Conservation (phyloP, 75 land plant genomes). For the Chamaecyparis obtusa region DNA sequence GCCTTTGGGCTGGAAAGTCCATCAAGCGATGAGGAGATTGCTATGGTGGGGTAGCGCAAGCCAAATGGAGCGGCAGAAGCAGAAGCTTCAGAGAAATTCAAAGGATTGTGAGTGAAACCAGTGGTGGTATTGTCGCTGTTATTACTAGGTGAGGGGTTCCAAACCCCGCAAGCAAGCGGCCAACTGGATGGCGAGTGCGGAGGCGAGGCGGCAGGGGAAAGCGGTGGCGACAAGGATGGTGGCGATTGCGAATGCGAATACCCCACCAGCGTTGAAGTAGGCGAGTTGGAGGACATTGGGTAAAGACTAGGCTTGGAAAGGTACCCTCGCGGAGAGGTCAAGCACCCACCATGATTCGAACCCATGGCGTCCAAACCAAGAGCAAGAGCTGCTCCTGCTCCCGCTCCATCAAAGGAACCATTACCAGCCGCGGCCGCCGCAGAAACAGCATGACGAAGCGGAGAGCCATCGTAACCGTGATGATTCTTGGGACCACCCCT, state of each 20-base stretch:
- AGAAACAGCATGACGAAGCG: conserved; percentile 14
- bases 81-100: background rate
- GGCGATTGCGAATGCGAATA: conserved; percentile 21
- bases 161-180: background rate
- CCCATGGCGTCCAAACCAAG: background rate
- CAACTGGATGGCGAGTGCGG: background rate
- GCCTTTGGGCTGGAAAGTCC: conserved; percentile 20
- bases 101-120: background rate
- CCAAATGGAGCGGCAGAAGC: background rate
- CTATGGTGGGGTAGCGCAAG: background rate
- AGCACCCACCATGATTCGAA: background rate
- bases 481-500: background rate
- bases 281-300: conserved; percentile 24
- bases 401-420: background rate
- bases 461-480: conserved; percentile 40
- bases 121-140: background rate
- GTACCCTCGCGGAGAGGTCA: background rate
- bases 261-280: conserved; percentile 39
- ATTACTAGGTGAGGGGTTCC: background rate
- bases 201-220: conserved; percentile 1
- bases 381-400: background rate
- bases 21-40: conserved; percentile 35
- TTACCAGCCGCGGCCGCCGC: background rate
- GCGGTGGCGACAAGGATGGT: conserved; percentile 29
- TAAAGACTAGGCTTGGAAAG: background rate